Evolutionary conservation across 2,329 filamentous ascomycete genomes (phyloP).

Genomic region (Aspergillus udagawae): DNA sequence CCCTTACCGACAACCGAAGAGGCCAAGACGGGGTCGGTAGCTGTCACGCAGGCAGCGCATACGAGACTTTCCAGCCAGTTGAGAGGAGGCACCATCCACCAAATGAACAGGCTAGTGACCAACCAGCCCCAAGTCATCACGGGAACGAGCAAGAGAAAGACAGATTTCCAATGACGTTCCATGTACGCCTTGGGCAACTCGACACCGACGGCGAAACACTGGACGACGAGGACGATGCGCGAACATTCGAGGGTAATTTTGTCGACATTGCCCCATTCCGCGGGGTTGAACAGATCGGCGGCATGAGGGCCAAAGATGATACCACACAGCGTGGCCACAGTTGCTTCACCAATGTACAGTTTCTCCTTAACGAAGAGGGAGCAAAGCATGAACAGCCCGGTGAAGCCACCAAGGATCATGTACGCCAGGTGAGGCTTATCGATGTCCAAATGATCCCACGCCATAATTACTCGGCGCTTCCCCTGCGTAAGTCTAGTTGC

Average conservation of each 20-base stretch:
- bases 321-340: slow-evolving; percentile 71
- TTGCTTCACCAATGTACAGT: slow-evolving; percentile 97
- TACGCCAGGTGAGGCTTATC: slow-evolving; percentile 97
- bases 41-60: slow-evolving; percentile 88
- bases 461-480: slow-evolving; percentile 31
- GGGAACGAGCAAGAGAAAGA: slow-evolving; percentile 79
- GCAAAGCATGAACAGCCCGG: slow-evolving; percentile 95
- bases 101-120: slow-evolving; percentile 87
- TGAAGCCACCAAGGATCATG: slow-evolving; percentile 96
- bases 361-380: slow-evolving; percentile 98
- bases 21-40: slow-evolving; percentile 92
- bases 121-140: slow-evolving; percentile 92
- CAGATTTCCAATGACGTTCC: slow-evolving; percentile 95
- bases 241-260: slow-evolving; percentile 67
- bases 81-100: slow-evolving; percentile 77
- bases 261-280: slow-evolving; percentile 62
- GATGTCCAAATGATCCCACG: slow-evolving; percentile 56
- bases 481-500: not conserved
- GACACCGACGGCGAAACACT: slow-evolving; percentile 70
- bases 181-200: slow-evolving; percentile 76
- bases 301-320: slow-evolving; percentile 68
- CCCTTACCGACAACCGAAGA: slow-evolving; percentile 98
- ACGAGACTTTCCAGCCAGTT: slow-evolving; percentile 87
- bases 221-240: slow-evolving; percentile 67
- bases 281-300: slow-evolving; percentile 59